Evolutionary conservation across 2,329 filamentous ascomycete species (phyloP), one percentile per base, ranked within the genome.

Genomic region (Talaromyces sp.): DNA sequence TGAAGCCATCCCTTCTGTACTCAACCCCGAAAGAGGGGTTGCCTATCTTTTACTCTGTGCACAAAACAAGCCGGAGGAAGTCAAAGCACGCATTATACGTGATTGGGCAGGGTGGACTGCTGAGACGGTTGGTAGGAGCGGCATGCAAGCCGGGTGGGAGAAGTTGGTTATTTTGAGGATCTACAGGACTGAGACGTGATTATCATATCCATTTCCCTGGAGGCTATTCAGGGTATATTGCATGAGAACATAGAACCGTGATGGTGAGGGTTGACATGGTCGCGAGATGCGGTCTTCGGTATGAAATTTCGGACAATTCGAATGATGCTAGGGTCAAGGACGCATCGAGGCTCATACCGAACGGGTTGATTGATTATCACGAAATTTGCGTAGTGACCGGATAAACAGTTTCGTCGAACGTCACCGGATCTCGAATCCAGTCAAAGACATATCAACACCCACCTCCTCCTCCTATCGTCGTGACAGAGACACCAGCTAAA

Each of bases 131-230:
- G 88, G 89, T 6, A 82, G 81, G 56, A 97, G 91, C 73, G 93
- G 93, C 51, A 91, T 87, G 78, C 85, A 88, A 72, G 93, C 89
- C 31, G 94, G 94, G 0, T 96, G 93, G 92, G 94, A 99, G 78
- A 95, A 89, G 76, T 78, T 99, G 73, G 87, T 91, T 69, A 88
- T 99, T 66, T 78, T 97, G 65, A 84, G 92, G 70, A 89, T 96
- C 70, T 96, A 90, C 89, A 83, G 84, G 67, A 65, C 65, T 46
- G 43, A 28, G 25, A 22, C 21, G 17, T 58, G 56, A 50, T n/a
- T 3, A 36, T 37, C 5, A n/a, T 25, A 7, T 39, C 25, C 8
- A 17, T 37, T 13, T 43, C 31, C 15, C 2, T 35, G 11, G 8
- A 11, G 7, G 3, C 21, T 2, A 21, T 28, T 28, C 25, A 41